Conservation (phyloP, 768 basidiomycete genomes). For the Amanita pallidorosea region DNA sequence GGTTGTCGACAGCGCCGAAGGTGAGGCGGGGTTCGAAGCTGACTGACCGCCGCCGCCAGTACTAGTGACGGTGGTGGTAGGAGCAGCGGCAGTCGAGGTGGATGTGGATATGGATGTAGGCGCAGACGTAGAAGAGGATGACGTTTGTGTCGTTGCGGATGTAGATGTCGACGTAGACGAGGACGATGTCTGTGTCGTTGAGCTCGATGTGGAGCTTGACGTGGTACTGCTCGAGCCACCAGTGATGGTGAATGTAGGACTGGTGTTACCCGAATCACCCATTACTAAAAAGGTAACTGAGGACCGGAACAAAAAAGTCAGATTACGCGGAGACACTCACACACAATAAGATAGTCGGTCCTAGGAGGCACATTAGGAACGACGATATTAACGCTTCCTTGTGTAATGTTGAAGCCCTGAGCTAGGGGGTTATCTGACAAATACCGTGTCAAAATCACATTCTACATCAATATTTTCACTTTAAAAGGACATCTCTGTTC, state of each 20-base stretch:
- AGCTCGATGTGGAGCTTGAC: neutral
- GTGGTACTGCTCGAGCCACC: neutral
- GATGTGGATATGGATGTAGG: neutral
- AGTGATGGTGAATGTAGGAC: slow-evolving; percentile 46
- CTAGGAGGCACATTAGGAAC: slow-evolving; percentile 39
- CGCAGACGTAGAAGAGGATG: neutral
- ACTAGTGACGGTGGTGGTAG: neutral
- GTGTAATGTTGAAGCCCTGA: slow-evolving; percentile 36
- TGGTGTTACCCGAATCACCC: slow-evolving; percentile 58
- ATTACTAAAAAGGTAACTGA: slow-evolving; percentile 30
- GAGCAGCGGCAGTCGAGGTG: neutral
- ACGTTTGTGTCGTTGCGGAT: neutral
- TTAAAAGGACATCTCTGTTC: neutral
- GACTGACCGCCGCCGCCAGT: neutral
- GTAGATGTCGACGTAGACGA: neutral
- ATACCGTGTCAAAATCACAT: slow-evolving; percentile 1
- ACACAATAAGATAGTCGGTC: slow-evolving; percentile 46
- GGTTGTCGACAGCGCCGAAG: neutral
- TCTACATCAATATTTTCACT: neutral
- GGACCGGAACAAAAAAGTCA: neutral
- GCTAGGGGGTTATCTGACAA: slow-evolving; percentile 48
- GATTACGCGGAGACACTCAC: slow-evolving; percentile 30
- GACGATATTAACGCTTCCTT: slow-evolving; percentile 35
- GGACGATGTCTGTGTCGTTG: neutral
- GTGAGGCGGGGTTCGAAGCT: neutral